Evolutionary conservation across 345 rosid species (phyloP), one percentile per base, ranked within the genome.

Genomic region (Iberis pinnata): DNA sequence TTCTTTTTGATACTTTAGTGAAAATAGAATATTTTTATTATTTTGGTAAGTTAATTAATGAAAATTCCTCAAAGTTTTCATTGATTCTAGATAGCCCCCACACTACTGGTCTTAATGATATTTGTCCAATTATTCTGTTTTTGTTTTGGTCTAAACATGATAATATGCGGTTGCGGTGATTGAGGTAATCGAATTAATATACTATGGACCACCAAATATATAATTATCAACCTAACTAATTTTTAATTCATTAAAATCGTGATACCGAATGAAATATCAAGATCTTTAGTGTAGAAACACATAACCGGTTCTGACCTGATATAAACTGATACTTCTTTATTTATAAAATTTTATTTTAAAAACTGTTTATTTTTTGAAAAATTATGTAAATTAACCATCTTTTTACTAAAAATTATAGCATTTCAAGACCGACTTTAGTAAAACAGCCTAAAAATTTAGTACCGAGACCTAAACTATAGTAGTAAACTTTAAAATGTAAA

Each of bases 71-170:
- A 49, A 55, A 56, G 38, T n/a, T 2, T 50, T 56, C 37, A 18
- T 64, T 57, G 18, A 24, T 44, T 49, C 10, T 57, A 37, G 60
- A 63, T 43, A 63, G 45, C 19, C 64, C 48, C 52, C 58, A 65
- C 46, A 20, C 63, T 64, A 33, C 16, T 56, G 17, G 1, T 65
- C 39, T 25, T 43, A 50, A 65, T 65, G 49, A 58, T 58, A 35
- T 22, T 12, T 57, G 58, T 43, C 40, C 47, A 43, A 27, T 47
- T 56, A 3, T 49, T 33, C 14, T 24, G 12, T 29, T 19, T 16
- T 26, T 48, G 4, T 42, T 36, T 52, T 43, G 24, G 48, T 24
- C 63, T 31, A 56, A 42, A 65, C 64, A 57, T 65, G 46, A 58
- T 57, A 2, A 14, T 11, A 49, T 19, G 39, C 18, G 8, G n/a